These are phyloP conservation scores for Tetracentron sinense DNA, from an alignment of 164 flowering plant genomes.

Conservation along the genomic window DNA sequence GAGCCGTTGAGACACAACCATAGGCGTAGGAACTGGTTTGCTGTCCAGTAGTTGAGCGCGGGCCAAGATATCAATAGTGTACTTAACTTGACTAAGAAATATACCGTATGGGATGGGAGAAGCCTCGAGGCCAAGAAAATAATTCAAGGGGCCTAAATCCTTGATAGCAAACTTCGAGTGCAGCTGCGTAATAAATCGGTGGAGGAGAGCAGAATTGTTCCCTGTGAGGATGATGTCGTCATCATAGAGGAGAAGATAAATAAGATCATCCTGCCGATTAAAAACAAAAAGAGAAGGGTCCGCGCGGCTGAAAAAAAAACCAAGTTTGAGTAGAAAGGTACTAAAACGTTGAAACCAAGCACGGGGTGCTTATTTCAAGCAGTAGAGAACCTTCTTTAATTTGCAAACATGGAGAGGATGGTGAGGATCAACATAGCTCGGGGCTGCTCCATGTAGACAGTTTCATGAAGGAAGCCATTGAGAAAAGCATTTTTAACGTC, in stretches of 20 bases:
- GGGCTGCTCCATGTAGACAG: constrained; percentile 3
- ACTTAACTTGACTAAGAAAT: neutral
- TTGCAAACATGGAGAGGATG: neutral
- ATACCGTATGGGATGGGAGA: neutral
- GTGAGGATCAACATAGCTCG: neutral
- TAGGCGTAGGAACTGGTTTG: neutral
- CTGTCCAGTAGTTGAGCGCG: neutral
- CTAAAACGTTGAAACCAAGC: constrained; percentile 12
- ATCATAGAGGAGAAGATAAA: neutral
- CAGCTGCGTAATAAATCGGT: neutral
- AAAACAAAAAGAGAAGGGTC: neutral
- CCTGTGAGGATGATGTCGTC: constrained; percentile 6
- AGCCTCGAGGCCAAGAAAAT: neutral
- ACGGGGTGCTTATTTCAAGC: constrained; percentile 5
- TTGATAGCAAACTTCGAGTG: neutral
- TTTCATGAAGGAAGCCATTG: neutral
- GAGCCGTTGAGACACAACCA: neutral
- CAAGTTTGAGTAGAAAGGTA: neutral
- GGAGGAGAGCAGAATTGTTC: neutral
- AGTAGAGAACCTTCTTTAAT: neutral
- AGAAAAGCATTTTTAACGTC: constrained; percentile 7
- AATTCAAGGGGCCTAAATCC: neutral
- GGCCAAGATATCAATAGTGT: neutral
- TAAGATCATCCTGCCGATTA: neutral
- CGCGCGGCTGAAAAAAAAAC: neutral